Percentiles rank a stretch among this genome's conserved stretches.
phyloP scores from a whole-genome alignment of 306 rosid species.

The Prunus mongolica region DNA sequence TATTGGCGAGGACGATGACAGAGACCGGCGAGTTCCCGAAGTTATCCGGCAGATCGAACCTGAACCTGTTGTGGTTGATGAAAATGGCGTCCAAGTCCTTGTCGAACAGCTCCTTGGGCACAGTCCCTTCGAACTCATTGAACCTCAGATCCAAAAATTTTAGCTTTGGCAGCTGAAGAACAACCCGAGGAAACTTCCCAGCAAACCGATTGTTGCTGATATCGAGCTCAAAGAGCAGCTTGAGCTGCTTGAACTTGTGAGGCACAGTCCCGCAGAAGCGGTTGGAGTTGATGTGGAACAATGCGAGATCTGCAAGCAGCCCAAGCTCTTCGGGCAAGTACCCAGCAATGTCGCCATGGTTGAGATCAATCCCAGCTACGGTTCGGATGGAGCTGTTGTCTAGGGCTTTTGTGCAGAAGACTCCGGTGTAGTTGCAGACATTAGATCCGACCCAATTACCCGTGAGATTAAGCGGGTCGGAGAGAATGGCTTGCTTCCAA shows the following conservation, averaged over 20 bases:
- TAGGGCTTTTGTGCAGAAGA: conserved; percentile 68
- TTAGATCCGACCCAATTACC: conserved; percentile 64
- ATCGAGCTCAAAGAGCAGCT: conserved; percentile 70
- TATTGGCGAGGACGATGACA: conserved; percentile 78
- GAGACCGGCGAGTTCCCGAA: conserved; percentile 96
- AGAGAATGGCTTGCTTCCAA: conserved; percentile 78
- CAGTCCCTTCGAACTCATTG: conserved; percentile 89
- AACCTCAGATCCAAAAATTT: conserved; percentile 92
- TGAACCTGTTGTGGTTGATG: conserved; percentile 74
- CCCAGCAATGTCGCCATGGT: conserved; percentile 95
- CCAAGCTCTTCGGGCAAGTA: conserved; percentile 88
- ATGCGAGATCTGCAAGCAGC: conserved; percentile 64
- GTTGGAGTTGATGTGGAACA: conserved; percentile 77
- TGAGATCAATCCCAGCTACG: conserved; percentile 94
- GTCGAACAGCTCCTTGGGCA: conserved; percentile 75
- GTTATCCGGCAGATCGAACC: conserved; percentile 66
- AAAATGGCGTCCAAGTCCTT: conserved; percentile 85
- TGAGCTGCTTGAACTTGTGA: conserved; percentile 47
- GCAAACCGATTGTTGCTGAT: conserved; percentile 87
- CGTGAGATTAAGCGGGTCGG: conserved; percentile 69
- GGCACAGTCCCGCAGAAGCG: conserved; percentile 92
- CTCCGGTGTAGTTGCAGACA: conserved; percentile 61
- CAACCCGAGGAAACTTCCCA: conserved; percentile 75
- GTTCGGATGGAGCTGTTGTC: conserved; percentile 57
- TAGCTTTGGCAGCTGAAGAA: conserved; percentile 55